phyloP scores from a whole-genome alignment of 108 stramenopile species.

The Skeletonema potamos region DNA sequence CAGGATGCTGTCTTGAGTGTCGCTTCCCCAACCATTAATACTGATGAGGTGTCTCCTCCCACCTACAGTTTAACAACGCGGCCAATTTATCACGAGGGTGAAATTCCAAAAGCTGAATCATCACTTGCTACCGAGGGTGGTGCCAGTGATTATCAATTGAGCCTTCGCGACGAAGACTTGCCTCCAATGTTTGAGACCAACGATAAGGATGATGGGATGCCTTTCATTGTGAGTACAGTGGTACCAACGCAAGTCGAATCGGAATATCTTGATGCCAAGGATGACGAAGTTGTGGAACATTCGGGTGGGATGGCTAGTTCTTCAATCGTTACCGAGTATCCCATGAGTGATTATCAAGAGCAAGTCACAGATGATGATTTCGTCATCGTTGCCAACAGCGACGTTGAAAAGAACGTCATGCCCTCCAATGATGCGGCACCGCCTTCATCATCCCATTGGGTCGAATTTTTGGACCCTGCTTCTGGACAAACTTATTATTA shows the following conservation, averaged over 20 bases:
- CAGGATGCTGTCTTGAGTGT: not conserved
- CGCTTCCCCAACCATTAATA: not conserved
- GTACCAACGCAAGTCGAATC: not conserved
- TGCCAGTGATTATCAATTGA: slow-evolving; percentile 31
- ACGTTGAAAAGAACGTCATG: not conserved
- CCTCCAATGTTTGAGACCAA: not conserved
- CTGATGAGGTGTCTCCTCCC: slow-evolving; percentile 6
- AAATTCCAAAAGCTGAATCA: slow-evolving; percentile 19
- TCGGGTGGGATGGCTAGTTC: slow-evolving; percentile 9
- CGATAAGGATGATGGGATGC: not conserved
- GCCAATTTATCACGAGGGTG: slow-evolving; percentile 1
- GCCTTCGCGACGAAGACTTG: slow-evolving; percentile 28
- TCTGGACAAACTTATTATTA: slow-evolving; percentile 73
- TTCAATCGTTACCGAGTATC: slow-evolving; percentile 19
- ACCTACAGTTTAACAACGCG: slow-evolving; percentile 15
- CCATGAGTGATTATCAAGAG: slow-evolving; percentile 16
- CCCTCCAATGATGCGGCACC: not conserved
- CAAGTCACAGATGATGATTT: slow-evolving; percentile 3
- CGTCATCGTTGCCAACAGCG: not conserved
- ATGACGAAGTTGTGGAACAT: not conserved
- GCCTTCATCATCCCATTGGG: slow-evolving; percentile 31
- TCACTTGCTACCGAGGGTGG: slow-evolving; percentile 35
- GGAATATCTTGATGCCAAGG: not conserved
- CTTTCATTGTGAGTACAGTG: not conserved
- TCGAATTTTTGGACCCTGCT: slow-evolving; percentile 58